Conservation (phyloP, 345 rosid species). For the Viola odorata region DNA sequence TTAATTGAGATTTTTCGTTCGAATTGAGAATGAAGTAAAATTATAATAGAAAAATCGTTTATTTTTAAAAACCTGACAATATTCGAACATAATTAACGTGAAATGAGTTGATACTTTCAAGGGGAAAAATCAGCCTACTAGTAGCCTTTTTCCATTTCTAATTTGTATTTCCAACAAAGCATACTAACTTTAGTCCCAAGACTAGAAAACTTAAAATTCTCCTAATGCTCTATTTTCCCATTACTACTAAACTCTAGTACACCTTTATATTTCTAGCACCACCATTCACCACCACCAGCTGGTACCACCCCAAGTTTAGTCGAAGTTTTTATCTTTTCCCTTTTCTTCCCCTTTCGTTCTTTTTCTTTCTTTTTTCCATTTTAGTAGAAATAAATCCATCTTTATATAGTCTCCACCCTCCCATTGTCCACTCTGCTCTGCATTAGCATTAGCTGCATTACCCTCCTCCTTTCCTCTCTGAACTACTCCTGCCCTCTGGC, state of each 20-base stretch:
- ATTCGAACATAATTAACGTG: too few relatives aligned
- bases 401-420: slow-evolving; percentile 29
- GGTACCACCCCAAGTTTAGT: slow-evolving; percentile 10
- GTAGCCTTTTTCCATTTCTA: slow-evolving; percentile 3
- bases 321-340: too few relatives aligned
- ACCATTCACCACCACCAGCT: slow-evolving; percentile 10
- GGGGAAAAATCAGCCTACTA: too few relatives aligned
- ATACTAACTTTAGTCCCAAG: slow-evolving; percentile 1
- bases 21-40: too few relatives aligned
- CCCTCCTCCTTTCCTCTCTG: slow-evolving; percentile 20
- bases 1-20: too few relatives aligned
- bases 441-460: neutral
- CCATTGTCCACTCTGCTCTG: slow-evolving; percentile 9
- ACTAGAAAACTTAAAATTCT: slow-evolving; percentile 11
- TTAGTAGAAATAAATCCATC: slow-evolving; percentile 1
- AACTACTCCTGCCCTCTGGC: slow-evolving; percentile 28
- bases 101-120: too few relatives aligned
- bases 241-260: too few relatives aligned
- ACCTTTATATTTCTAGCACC: neutral
- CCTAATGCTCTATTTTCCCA: neutral
- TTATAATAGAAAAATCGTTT: too few relatives aligned
- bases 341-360: neutral
- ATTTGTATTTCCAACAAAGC: slow-evolving; percentile 18
- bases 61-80: too few relatives aligned
- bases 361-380: neutral